Evolutionary conservation across 495 filamentous ascomycete genomes (phyloP).

Genomic region (Podospora conica): DNA sequence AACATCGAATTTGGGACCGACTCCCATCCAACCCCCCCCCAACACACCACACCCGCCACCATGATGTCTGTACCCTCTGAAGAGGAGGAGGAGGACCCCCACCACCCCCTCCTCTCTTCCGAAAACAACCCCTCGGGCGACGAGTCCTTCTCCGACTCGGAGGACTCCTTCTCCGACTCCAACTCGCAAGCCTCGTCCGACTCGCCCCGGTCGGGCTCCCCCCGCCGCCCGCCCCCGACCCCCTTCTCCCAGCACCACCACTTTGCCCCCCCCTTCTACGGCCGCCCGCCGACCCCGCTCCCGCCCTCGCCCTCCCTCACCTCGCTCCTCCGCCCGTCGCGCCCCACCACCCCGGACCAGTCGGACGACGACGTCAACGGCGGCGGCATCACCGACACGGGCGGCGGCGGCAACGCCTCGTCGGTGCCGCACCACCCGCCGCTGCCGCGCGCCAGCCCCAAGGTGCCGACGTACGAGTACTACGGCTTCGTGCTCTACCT

Average conservation of each 20-base stretch:
- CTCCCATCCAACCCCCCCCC: background rate
- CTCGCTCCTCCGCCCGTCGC: slow-evolving; percentile 85
- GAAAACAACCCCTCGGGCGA: slow-evolving; percentile 11
- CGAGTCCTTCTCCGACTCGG: slow-evolving; percentile 13
- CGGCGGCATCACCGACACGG: too few relatives aligned
- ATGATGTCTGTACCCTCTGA: slow-evolving; percentile 46
- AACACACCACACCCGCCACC: slow-evolving; percentile 8
- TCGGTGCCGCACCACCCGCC: slow-evolving; percentile 45
- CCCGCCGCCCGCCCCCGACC: slow-evolving; percentile 23
- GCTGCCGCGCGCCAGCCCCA: slow-evolving; percentile 80
- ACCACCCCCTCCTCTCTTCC: slow-evolving; percentile 29
- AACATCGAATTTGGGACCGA: background rate
- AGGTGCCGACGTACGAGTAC: slow-evolving; percentile 97
- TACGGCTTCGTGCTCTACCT: slow-evolving; percentile 97
- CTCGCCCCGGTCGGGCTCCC: background rate
- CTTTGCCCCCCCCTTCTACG: slow-evolving; percentile 86
- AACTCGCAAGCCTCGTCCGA: slow-evolving; percentile 6
- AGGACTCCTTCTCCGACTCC: background rate
- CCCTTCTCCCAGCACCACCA: slow-evolving; percentile 46
- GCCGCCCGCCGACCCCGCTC: slow-evolving; percentile 78
- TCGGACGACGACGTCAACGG: slow-evolving; percentile 71
- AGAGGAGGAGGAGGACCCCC: slow-evolving; percentile 39
- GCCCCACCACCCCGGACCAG: slow-evolving; percentile 85
- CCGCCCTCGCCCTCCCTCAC: slow-evolving; percentile 92
- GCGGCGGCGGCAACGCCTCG: background rate